Evolutionary conservation across 148 eudicot species (phyloP), one percentile per base, ranked within the genome.

Genomic region (Oxyria digyna): DNA sequence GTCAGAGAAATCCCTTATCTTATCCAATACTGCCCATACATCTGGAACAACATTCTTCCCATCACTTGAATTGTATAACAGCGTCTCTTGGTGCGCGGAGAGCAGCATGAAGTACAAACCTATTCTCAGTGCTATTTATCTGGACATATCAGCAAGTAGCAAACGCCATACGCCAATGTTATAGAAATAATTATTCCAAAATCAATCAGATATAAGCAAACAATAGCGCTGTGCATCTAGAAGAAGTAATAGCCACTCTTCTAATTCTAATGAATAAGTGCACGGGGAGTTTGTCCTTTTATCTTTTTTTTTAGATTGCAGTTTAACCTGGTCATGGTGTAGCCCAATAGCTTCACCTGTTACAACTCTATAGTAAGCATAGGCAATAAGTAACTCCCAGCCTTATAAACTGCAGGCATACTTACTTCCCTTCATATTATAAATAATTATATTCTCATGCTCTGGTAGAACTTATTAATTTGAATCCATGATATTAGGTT

Each of bases 91-190:
- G 76, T 76, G 99, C 93, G 74, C 99, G 97, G 14, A 94, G 90
- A 75, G 99, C 99, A 50, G 91, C 84, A 74, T 94, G 99, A 72
- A 94, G 97, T 35, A 90, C 99, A 67, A 89, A 75, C 76, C 99
- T 87, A 81, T 90, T 81, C 77, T 94, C 99, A 29, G 99, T 94
- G 83, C 79, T 90, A 73, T 94, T 94, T 77, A 94, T 94, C 99
- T 94, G 83, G 71, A 78, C 62, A 62, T 4, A 41, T 59, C 76
- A 74, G 27, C 54, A 62, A 73, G 67, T 9, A 42, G 31, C 35
- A 64, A 64, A 29, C 57, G 21, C 24, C 27, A 50, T 18, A 55
- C 11, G 14, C 62, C 23, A 23, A 54, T 54, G 62, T 54, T 21
- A n/a, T 17, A 10, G 31, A 54, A 23, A 21, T 11, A 8, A 21